A percentile compares a stretch with the other conserved stretches of the same genome.
Conservation (phyloP, 495 filamentous ascomycete genomes). For the Cercophora scortea region DNA sequence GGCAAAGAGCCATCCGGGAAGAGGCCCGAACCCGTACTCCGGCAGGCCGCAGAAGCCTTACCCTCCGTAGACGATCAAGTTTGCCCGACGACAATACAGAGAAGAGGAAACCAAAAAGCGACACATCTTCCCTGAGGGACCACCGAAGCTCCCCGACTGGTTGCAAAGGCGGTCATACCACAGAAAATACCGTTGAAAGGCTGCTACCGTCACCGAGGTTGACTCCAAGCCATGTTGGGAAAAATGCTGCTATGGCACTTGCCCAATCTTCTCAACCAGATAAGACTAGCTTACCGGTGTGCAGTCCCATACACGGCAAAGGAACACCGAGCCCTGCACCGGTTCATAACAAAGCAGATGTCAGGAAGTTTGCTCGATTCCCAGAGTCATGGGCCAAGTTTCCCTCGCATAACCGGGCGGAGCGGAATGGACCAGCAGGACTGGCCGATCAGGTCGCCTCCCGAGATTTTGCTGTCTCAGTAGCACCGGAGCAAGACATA, state of each 20-base stretch:
- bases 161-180: no score
- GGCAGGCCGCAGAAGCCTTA: slow-evolving; percentile 4
- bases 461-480: slow-evolving; percentile 10
- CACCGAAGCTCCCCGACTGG: slow-evolving; percentile 1
- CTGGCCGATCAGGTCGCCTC: slow-evolving; percentile 14
- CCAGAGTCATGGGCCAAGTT: slow-evolving; percentile 30
- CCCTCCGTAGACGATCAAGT: slow-evolving; percentile 6
- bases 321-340: neutral
- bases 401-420: slow-evolving; percentile 27
- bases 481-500: neutral
- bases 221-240: no score
- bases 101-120: neutral
- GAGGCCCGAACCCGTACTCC: slow-evolving; percentile 14
- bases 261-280: no score
- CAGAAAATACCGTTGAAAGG: no score
- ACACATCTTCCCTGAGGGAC: neutral
- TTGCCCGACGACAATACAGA: neutral
- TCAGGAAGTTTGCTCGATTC: neutral
- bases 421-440: slow-evolving; percentile 21
- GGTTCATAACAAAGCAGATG: neutral
- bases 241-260: no score
- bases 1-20: slow-evolving; percentile 13
- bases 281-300: no score
- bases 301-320: no score
- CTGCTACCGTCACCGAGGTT: no score